A percentile compares a stretch with the other conserved stretches of the same genome.
Evolutionary conservation across 106 monocot genomes (phyloP).

Genomic region (Dendrobium officinale): DNA sequence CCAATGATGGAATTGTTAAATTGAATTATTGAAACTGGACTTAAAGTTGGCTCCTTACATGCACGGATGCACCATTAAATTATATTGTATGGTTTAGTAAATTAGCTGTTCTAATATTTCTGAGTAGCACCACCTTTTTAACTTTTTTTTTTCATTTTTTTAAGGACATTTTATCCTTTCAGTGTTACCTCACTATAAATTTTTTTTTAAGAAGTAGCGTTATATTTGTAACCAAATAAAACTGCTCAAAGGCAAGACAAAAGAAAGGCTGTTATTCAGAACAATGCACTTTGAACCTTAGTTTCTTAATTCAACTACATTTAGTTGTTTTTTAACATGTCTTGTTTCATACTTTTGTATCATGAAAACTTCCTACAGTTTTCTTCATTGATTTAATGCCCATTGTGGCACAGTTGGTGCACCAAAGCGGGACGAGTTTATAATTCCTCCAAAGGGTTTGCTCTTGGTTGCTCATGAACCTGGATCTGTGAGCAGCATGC

Average conservation of each 20-base stretch:
- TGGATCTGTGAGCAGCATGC: constrained; percentile 33
- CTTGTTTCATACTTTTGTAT: neutral
- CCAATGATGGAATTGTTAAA: neutral
- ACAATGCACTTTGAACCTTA: neutral
- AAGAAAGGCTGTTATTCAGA: neutral
- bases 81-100: too few species aligned
- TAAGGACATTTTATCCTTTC: too few species aligned
- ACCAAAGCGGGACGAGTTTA: constrained; percentile 26
- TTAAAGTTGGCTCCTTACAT: too few species aligned
- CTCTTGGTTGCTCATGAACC: constrained; percentile 83
- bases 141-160: neutral
- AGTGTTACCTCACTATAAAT: too few species aligned
- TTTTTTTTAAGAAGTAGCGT: neutral
- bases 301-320: neutral
- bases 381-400: neutral
- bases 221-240: neutral
- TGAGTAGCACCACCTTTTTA: too few species aligned
- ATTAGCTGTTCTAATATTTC: too few species aligned
- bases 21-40: neutral
- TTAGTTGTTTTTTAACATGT: neutral
- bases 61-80: too few species aligned
- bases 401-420: constrained; percentile 28
- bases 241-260: neutral
- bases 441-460: constrained; percentile 51
- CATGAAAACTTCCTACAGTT: neutral